Evolutionary conservation across 352 stramenopile species (phyloP).

Genomic region (Phytophthora pistaciae): DNA sequence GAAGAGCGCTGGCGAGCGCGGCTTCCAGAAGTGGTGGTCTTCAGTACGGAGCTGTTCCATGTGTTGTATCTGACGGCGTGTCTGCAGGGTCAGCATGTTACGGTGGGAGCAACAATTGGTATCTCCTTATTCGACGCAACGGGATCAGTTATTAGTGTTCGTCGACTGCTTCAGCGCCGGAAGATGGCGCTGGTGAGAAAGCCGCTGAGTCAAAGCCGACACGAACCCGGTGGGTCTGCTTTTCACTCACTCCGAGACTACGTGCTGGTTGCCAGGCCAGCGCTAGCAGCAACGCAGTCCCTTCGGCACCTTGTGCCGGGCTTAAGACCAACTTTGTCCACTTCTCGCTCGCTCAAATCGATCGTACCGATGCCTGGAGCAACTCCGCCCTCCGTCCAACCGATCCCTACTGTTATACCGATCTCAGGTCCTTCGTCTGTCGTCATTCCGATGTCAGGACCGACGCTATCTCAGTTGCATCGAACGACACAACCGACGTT

Average conservation of each 20-base stretch:
- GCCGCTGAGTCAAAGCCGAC: background rate
- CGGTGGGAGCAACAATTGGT: conserved; percentile 11
- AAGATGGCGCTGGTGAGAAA: background rate
- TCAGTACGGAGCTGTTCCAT: conserved; percentile 32
- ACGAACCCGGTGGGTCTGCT: background rate
- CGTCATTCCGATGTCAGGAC: background rate
- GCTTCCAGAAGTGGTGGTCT: conserved; percentile 28
- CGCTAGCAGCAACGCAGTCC: background rate
- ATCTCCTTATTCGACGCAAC: conserved; percentile 9
- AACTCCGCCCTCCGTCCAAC: background rate
- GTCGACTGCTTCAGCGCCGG: conserved; percentile 3
- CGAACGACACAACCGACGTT: background rate
- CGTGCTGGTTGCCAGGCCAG: background rate
- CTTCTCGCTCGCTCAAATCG: background rate
- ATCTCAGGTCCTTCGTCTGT: background rate
- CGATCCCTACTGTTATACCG: background rate
- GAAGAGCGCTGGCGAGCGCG: conserved; percentile 18
- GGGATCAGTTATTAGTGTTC: conserved; percentile 1
- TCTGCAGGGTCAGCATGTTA: conserved; percentile 15
- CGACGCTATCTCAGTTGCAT: background rate
- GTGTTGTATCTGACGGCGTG: conserved; percentile 28
- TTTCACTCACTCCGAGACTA: background rate
- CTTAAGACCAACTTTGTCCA: background rate
- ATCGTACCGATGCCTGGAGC: background rate
- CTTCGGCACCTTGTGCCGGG: background rate